Evolutionary conservation across 306 rosid genomes (phyloP), one percentile per base, ranked within the genome.

Genomic region (Styphnolobium japonicum): DNA sequence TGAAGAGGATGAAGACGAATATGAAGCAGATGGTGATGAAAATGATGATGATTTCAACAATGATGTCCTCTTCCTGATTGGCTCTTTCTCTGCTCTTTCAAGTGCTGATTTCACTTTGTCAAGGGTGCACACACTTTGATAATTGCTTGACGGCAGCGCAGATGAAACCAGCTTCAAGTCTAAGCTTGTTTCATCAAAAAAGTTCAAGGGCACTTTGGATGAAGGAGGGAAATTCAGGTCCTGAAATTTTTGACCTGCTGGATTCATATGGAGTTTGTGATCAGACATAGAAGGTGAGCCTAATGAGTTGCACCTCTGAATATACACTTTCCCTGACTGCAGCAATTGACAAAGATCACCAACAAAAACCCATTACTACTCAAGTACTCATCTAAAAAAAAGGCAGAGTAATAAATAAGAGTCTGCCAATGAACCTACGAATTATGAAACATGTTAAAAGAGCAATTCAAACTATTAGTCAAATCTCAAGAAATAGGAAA

Each of bases 81-180:
- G 97, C 55, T 92, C 98, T 22, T 89, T 95, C 81, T 93, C 98
- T n/a, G 98, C 99, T 76, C 99, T 89, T 61, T 91, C 97, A 0
- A 96, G 87, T 19, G 99, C 99, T 3, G 89, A 90, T 70, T 96
- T 96, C 79, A 96, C 99, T 76, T 93, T 96, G 81, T 96, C 99
- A 21, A 96, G 89, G 23, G 99, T 93, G 78, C 99, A 96, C 1
- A 96, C 96, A 49, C 98, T 91, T 29, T 91, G 92, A 61, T 93
- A 91, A 66, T 79, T 93, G 80, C 74, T 86, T 16, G 96, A 76
- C n/a, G 92, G 76, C 3, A 82, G 56, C 0, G 88, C 43, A 0
- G 96, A 82, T 9, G 94, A 88, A 1, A 89, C 85, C 5, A 96
- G 42, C 31, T 93, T 96, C 60, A 96, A 22, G 61, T 91, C 97